Base-by-base conservation (phyloP, 345 rosid species). In the Aurinia saxatilis region DNA sequence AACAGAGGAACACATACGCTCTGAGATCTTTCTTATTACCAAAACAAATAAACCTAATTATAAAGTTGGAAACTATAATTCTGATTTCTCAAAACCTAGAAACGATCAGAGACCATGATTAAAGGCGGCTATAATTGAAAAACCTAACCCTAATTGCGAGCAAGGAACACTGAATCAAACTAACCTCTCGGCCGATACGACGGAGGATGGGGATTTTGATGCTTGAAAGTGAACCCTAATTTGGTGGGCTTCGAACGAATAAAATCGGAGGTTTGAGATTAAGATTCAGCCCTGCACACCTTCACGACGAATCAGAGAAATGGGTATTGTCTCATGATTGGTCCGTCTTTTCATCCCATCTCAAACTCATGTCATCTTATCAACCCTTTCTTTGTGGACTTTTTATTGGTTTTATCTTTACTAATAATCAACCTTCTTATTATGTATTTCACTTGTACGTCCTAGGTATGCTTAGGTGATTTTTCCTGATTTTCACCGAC, bases 141-240 rank as follows among this genome's bases (percentile, higher is more conserved):
- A 50, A 37, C 46, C 23, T 59, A 59, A 68, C n/a, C 36, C 51
- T 21, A 18, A 13, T 21, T 16, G 3, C 8, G 13, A 58, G 30
- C 8, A 33, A 35, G 2, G 33, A 38, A 36, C 46, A 15, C 10
- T 17, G 49, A 60, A 61, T 46, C 36, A 21, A 69, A 61, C 44
- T 11, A 61, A 2, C 63, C 68, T 37, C 42, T 18, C 14, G 50
- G 30, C 15, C 66, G 14, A 14, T 44, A 27, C 30, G 60, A 58
- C 8, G 70, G 56, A 2, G 31, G 33, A 10, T 16, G 17, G 25
- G 14, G 10, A 14, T 5, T 35, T 30, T n/a, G 49, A n/a, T 37
- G 35, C 44, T 42, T 5, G n/a, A 33, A 60, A 53, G 50, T 31
- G 45, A 70, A 14, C 68, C 63, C 57, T 62, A 54, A 53, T 60